Evolutionary conservation across 192 early-diverging fungal species (phyloP).

Genomic region (Backusella macrospora): DNA sequence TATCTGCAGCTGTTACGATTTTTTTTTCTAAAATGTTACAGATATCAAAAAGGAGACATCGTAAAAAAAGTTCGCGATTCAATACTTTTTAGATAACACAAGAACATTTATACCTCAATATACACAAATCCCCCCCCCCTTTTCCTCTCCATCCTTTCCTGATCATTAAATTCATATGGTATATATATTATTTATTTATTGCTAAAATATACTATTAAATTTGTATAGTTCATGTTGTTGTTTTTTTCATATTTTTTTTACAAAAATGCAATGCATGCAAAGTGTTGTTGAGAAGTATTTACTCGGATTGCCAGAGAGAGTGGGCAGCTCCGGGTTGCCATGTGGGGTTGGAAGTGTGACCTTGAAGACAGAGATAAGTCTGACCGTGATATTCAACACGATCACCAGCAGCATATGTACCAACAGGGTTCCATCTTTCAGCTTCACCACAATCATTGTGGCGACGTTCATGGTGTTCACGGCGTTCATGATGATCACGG

Average conservation of each 20-base stretch:
- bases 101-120: too few species aligned
- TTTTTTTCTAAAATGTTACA: too few species aligned
- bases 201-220: too few species aligned
- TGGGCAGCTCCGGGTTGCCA: conserved; percentile 49
- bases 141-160: too few species aligned
- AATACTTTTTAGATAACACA: too few species aligned
- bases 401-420: conserved; percentile 51
- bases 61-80: too few species aligned
- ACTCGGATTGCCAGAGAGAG: conserved; percentile 48
- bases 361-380: conserved; percentile 51
- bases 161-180: conserved; percentile 48
- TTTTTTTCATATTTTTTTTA: background rate
- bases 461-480: conserved; percentile 3
- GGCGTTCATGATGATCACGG: conserved; percentile 5
- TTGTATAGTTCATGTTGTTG: too few species aligned
- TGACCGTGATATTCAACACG: conserved; percentile 48
- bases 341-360: conserved; percentile 46
- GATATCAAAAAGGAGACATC: too few species aligned
- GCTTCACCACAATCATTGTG: conserved; percentile 16
- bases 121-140: too few species aligned
- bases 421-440: conserved; percentile 45
- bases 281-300: conserved; percentile 17
- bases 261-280: background rate
- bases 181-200: background rate
- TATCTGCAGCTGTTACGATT: too few species aligned